Evolutionary conservation across 2,329 filamentous ascomycete species (phyloP).

Genomic region (Cladophialophora immunda): DNA sequence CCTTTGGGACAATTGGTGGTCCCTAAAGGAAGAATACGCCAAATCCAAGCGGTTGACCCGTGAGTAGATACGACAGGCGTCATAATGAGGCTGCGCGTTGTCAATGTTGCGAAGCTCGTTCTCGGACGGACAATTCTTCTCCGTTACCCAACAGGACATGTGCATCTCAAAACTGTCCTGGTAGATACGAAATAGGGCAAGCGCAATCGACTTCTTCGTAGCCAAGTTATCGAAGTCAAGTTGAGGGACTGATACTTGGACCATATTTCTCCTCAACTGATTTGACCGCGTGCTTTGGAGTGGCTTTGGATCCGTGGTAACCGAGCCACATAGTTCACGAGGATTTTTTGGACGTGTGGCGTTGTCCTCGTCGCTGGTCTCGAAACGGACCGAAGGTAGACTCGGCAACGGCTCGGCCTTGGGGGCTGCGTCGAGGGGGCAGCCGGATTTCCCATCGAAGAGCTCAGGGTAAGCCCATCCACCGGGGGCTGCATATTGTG

Average conservation of each 20-base stretch:
- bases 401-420: constrained; percentile 4
- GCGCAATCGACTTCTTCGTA: constrained; percentile 50
- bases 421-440: background rate
- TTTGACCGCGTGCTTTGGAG: background rate
- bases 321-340: background rate
- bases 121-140: constrained; percentile 46
- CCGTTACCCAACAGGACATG: constrained; percentile 35
- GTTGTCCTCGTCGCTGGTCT: constrained; percentile 19
- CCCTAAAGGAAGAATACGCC: constrained; percentile 48
- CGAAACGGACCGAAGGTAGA: constrained; percentile 17
- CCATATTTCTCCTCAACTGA: constrained; percentile 6
- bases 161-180: constrained; percentile 36
- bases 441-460: constrained; percentile 9
- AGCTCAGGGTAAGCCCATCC: constrained; percentile 7
- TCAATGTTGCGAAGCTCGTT: constrained; percentile 34
- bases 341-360: background rate
- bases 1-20: constrained; percentile 46
- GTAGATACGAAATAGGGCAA: constrained; percentile 32
- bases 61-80: constrained; percentile 55
- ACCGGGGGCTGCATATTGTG: background rate
- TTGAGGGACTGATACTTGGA: constrained; percentile 19
- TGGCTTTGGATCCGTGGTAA: background rate
- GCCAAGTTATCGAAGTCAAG: constrained; percentile 46
- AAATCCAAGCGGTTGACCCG: constrained; percentile 54
- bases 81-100: constrained; percentile 55